Base-by-base conservation (phyloP, 192 early-diverging fungal species). In the Podila epigama region DNA sequence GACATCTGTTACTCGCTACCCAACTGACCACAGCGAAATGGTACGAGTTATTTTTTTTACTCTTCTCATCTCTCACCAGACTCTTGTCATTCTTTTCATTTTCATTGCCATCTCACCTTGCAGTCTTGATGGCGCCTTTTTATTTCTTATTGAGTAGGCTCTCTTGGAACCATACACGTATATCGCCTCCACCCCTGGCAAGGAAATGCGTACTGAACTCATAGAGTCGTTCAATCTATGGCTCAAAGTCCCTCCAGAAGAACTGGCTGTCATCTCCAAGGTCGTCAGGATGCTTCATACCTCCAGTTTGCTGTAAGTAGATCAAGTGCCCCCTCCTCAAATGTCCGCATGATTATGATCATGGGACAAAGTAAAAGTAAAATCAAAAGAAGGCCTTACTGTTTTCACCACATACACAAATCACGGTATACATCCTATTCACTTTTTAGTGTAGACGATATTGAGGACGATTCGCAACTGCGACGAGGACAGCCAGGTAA, bases 271-370 rank as follows among this genome's bases (percentile, higher is more conserved):
- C 32, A 97, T 99, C 33, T 85, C 88, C 16, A 89, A 90, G 51
- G 88, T 96, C 34, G 87, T 97, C 16, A 93, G 94, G 66, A 98
- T 97, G 94, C 89, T 99, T 16, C 98, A 99, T 62, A 96, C 91
- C 36, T 92, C 96, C 29, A 94, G 92, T 79, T 79, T 99, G 41
- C 84, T 99, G 93, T 94, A 86, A 44, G 87, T 60, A 0, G 20
- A 40, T 28, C 36, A 11, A 22, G n/a, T 68, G 28, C 27, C 2
- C 48, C 33, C 22, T 29, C 34, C 16, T 4, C 55, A 36, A 18
- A 33, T 52, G 31, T n/a, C n/a, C n/a, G n/a, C n/a, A n/a, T n/a
- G n/a, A n/a, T n/a, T n/a, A n/a, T n/a, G n/a, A n/a, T n/a, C n/a
- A n/a, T n/a, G n/a, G n/a, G n/a, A n/a, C n/a, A n/a, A n/a, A n/a